phyloP scores from a whole-genome alignment of 176 grass and related monocot genomes.

The Musa beccarii region DNA sequence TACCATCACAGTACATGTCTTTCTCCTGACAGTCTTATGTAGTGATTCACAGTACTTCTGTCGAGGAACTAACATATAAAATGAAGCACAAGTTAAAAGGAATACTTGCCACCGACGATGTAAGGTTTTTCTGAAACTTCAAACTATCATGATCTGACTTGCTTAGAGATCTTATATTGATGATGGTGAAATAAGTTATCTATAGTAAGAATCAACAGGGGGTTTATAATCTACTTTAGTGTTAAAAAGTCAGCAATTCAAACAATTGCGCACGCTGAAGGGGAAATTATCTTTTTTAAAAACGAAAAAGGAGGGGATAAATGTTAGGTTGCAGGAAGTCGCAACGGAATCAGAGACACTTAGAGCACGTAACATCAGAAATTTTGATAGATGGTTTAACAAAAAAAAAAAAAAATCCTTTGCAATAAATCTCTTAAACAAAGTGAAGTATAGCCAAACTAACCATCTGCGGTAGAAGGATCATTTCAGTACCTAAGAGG shows the following conservation, averaged over 20 bases:
- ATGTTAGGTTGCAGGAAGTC: neutral
- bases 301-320: neutral
- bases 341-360: neutral
- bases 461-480: constrained; percentile 4
- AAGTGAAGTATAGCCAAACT: neutral
- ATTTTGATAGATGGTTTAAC: neutral
- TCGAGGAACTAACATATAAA: constrained; percentile 51
- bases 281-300: too few relatives aligned
- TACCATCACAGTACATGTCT: constrained; percentile 92
- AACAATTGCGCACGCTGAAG: too few relatives aligned
- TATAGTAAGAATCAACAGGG: neutral
- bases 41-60: constrained; percentile 95
- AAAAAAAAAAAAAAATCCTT: neutral
- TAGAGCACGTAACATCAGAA: neutral
- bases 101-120: neutral
- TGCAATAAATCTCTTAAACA: neutral
- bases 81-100: constrained; percentile 4
- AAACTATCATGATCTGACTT: neutral
- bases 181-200: neutral
- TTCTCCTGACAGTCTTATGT: constrained; percentile 73
- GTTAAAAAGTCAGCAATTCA: too few relatives aligned
- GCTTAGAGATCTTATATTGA: neutral
- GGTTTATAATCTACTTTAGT: neutral
- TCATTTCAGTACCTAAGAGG: constrained; percentile 55
- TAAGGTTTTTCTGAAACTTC: neutral